phyloP scores from a whole-genome alignment of 2,329 filamentous ascomycete species.

The Ophiostoma himal-ulmi region DNA sequence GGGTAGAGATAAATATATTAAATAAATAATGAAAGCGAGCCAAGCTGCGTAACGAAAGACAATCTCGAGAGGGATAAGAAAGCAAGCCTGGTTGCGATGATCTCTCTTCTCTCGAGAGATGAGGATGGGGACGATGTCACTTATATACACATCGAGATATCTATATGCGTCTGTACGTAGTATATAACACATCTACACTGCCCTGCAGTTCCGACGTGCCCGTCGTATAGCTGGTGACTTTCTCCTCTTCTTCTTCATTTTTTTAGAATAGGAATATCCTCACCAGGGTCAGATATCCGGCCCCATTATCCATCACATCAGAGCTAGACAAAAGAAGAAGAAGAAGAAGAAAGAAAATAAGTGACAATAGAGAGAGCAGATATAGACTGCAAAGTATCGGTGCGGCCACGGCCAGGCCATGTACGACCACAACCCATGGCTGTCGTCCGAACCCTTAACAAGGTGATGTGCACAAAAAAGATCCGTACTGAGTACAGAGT shows the following conservation, averaged over 20 bases:
- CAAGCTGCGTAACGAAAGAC: neutral
- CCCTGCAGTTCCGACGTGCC: neutral
- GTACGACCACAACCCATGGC: neutral
- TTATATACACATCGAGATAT: conserved; percentile 2
- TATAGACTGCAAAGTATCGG: neutral
- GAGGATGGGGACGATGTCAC: neutral
- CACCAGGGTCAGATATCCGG: neutral
- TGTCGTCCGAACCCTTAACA: neutral
- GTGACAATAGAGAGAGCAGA: neutral
- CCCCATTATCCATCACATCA: neutral
- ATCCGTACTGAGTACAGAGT: too few relatives aligned
- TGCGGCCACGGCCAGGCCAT: neutral
- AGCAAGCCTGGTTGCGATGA: conserved; percentile 9
- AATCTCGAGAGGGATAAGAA: neutral
- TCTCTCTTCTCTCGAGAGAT: neutral
- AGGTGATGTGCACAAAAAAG: neutral
- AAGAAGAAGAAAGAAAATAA: neutral
- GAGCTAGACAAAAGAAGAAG: neutral
- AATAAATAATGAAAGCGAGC: conserved; percentile 1
- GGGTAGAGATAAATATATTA: neutral
- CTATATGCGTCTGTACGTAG: neutral
- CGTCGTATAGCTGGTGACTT: neutral
- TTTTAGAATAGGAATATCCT: neutral
- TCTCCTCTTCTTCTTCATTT: neutral
- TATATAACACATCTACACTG: neutral